These are phyloP conservation scores for Marasmius sp. DNA, from an alignment of 1,284 basidiomycete species.

Conservation along the genomic window DNA sequence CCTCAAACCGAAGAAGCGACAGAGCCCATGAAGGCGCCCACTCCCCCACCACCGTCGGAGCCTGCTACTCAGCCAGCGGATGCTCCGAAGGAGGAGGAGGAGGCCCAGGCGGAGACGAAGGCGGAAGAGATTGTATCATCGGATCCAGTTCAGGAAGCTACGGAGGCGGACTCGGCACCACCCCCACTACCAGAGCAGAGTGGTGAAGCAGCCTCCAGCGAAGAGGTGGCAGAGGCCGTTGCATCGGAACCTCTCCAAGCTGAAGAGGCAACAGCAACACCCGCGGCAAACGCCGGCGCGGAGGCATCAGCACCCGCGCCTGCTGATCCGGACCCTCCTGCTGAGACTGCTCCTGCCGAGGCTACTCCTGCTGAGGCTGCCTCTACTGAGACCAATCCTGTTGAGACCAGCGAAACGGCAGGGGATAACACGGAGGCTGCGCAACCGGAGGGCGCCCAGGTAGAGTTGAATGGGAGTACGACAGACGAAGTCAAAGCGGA, in stretches of 20 bases:
- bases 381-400: no score
- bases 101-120: no score
- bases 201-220: no score
- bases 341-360: not conserved
- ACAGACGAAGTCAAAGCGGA: not conserved
- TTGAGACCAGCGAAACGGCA: no score
- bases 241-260: no score
- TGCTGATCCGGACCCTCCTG: not conserved
- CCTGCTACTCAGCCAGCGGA: not conserved
- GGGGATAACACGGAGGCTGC: no score
- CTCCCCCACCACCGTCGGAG: not conserved
- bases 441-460: no score
- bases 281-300: not conserved
- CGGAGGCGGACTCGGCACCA: not conserved
- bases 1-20: no score
- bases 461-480: no score
- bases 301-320: not conserved
- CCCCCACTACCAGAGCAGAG: not conserved
- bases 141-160: not conserved
- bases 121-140: conserved; percentile 18
- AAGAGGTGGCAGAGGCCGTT: no score
- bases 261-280: not conserved
- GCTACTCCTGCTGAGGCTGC: not conserved
- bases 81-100: conserved; percentile 4
- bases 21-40: not conserved